Base-by-base conservation (phyloP, 371 early-diverging fungal genomes). In the Circinella minor region DNA sequence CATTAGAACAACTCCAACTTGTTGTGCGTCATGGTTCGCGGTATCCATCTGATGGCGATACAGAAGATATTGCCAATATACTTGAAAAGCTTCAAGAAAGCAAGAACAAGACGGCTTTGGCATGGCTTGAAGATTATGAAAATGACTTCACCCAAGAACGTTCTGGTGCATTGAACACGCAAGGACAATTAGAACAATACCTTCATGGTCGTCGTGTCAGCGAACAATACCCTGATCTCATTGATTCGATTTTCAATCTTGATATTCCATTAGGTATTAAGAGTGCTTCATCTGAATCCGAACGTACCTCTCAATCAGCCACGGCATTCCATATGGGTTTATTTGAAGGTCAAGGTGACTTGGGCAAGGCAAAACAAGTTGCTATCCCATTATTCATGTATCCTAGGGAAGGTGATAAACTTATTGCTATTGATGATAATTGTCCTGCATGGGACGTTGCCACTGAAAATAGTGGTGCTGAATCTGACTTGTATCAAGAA, bases 1-100 rank as follows among this genome's bases (percentile, higher is more conserved):
- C 5, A 3, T 38, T 77, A 15, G 68, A 70, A 14, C 80, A 77
- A 36, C 48, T 75, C 1, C 80, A 80, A 20, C 38, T 75, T 8
- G 54, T 80, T n/a, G 68, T 72, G 57, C 80, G 80, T 13, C 80
- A 77, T 55, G 80, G 80, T 8, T 74, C 78, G 13, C 71, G 80
- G 0, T 80, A 76, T 46, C 74, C 80, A 3, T 70, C 66, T 0
- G 48, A 43, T 10, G 72, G 69, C 8, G 72, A 75, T 38, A 73
- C 72, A 3, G 47, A 54, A 1, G 68, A 68, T 20, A 68, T 80
- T 18, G 47, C 64, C 6, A 43, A 62, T 4, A 49, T 74, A 20
- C 47, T 75, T 2, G 37, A 66, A 4, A 54, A 55, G 34, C 61
- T 80, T 5, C 38, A 36, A 1, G 15, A 55, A 20, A 67, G 72